phyloP scores from a whole-genome alignment of 345 rosid genomes.

The Eucalyptus paniculata region DNA sequence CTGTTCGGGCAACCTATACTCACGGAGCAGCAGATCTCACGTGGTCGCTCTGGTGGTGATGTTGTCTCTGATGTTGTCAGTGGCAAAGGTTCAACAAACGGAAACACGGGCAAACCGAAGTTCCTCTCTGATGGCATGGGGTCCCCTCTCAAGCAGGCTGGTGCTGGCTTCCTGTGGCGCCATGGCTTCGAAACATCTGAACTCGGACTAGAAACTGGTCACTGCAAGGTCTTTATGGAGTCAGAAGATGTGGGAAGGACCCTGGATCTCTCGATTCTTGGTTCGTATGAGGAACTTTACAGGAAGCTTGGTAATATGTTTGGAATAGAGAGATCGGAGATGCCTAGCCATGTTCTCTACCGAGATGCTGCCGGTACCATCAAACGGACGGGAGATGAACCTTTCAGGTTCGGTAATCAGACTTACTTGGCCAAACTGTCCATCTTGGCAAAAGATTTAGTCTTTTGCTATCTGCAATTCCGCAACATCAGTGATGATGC shows the following conservation, averaged over 20 bases:
- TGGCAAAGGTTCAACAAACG: constrained; percentile 10
- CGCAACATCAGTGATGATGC: not conserved
- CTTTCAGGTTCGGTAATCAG: constrained; percentile 51
- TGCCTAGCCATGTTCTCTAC: constrained; percentile 52
- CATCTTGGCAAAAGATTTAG: not conserved
- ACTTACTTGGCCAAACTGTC: not conserved
- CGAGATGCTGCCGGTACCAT: constrained; percentile 48
- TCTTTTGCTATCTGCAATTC: not conserved
- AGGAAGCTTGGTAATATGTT: constrained; percentile 65
- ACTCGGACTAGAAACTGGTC: constrained; percentile 42
- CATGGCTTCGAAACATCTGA: constrained; percentile 15
- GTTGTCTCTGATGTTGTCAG: constrained; percentile 13
- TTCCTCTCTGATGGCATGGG: constrained; percentile 8
- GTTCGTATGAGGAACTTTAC: constrained; percentile 72
- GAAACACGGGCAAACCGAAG: constrained; percentile 6
- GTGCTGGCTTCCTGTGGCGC: constrained; percentile 32
- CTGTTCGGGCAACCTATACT: constrained; percentile 87
- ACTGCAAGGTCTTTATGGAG: constrained; percentile 90
- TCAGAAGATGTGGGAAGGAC: constrained; percentile 86
- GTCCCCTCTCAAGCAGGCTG: constrained; percentile 9
- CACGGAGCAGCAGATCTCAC: constrained; percentile 51
- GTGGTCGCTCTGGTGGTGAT: constrained; percentile 20
- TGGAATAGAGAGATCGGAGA: constrained; percentile 49
- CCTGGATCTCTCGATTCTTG: constrained; percentile 60
- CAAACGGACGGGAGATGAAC: constrained; percentile 64